These are phyloP conservation scores for Paraglomus occultum DNA, from an alignment of 192 early-diverging fungal species.

Conservation along the genomic window DNA sequence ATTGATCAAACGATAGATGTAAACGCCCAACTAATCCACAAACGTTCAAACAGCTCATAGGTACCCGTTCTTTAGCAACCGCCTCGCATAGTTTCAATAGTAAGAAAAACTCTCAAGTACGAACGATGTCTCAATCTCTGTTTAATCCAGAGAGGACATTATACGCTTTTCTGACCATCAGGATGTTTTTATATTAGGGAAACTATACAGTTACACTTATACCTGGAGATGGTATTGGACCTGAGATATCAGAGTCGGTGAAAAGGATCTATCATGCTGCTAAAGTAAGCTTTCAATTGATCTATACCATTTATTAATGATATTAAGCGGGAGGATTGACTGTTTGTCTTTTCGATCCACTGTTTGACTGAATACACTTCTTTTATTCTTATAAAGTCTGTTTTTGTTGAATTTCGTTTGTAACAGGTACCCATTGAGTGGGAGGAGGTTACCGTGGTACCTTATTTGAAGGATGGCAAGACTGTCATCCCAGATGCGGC, in stretches of 20 bases:
- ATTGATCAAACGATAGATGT: too few relatives aligned
- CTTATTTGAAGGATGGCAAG: slow-evolving; percentile 87
- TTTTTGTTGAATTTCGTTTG: not conserved
- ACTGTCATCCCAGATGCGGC: slow-evolving; percentile 93
- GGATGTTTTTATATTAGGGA: slow-evolving; percentile 41
- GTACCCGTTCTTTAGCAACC: too few relatives aligned
- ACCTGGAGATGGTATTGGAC: slow-evolving; percentile 98
- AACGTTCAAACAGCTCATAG: too few relatives aligned
- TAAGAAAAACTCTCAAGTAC: too few relatives aligned
- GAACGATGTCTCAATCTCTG: too few relatives aligned
- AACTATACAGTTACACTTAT: slow-evolving; percentile 92
- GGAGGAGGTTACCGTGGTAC: slow-evolving; percentile 95
- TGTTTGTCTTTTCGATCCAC: not conserved
- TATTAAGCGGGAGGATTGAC: not conserved
- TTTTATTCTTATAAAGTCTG: slow-evolving; percentile 22
- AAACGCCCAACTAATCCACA: too few relatives aligned
- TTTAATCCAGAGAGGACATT: too few relatives aligned
- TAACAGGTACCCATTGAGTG: slow-evolving; percentile 86
- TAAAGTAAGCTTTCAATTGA: slow-evolving; percentile 39
- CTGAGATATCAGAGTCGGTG: slow-evolving; percentile 93
- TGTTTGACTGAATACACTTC: not conserved
- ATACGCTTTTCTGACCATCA: too few relatives aligned
- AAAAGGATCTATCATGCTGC: slow-evolving; percentile 90
- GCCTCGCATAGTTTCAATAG: too few relatives aligned
- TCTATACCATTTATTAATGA: not conserved